Evolutionary conservation across 2,329 filamentous ascomycete genomes (phyloP).

Genomic region (Septoria linicola): DNA sequence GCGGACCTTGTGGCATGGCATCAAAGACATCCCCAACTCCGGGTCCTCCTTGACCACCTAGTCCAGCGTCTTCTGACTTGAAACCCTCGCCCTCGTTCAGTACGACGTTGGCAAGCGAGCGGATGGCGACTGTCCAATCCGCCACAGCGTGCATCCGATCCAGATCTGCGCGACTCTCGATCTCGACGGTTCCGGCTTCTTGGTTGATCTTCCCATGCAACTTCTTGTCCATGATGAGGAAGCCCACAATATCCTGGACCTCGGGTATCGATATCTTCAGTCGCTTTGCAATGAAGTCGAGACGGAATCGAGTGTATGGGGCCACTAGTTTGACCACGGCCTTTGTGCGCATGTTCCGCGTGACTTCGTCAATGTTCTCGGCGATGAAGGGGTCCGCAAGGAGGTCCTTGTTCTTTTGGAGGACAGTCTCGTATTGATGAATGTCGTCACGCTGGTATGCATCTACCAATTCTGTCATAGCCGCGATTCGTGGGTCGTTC

Average conservation of each 20-base stretch:
- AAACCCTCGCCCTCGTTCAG: constrained; percentile 78
- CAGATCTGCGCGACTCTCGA: constrained; percentile 70
- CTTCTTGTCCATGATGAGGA: constrained; percentile 86
- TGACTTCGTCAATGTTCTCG: constrained; percentile 98
- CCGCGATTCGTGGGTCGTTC: constrained; percentile 88
- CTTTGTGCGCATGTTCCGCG: constrained; percentile 96
- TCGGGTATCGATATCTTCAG: constrained; percentile 82
- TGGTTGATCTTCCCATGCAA: constrained; percentile 88
- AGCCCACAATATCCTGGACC: constrained; percentile 93
- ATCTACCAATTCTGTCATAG: constrained; percentile 96
- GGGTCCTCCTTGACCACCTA: constrained; percentile 7
- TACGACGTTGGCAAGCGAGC: constrained; percentile 66
- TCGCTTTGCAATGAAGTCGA: constrained; percentile 82
- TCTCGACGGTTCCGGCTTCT: constrained; percentile 77
- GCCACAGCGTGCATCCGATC: constrained; percentile 72
- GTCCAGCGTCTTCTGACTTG: constrained; percentile 46
- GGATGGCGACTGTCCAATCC: constrained; percentile 69
- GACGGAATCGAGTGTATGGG: constrained; percentile 88
- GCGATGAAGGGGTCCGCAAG: constrained; percentile 92
- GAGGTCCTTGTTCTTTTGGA: constrained; percentile 84
- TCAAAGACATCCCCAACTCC: constrained; percentile 8
- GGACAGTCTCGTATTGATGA: constrained; percentile 81
- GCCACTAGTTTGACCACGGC: constrained; percentile 89
- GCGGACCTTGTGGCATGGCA: constrained; percentile 2
- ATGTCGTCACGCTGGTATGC: constrained; percentile 96